Evolutionary conservation across 176 grass and related monocot species (phyloP), one percentile per base, ranked within the genome.

Genomic region (Aegilops sharonensis): DNA sequence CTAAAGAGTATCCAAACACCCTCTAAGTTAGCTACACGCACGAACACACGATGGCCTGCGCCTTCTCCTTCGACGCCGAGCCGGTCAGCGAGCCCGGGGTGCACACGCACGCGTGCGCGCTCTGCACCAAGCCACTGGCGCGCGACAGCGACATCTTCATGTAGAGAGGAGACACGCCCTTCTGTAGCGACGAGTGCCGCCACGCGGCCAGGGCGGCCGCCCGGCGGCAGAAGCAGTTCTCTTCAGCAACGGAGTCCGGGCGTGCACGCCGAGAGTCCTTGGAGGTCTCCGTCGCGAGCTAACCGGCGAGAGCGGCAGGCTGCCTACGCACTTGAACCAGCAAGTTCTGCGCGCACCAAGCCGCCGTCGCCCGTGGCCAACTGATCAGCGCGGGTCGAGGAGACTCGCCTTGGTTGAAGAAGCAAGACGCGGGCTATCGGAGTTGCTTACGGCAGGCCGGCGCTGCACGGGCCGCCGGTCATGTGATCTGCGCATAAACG

Each of bases 131-230:
- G 71, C 20, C 39, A 8, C 75, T 95, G 8, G 34, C 43, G 0
- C 78, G 79, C 3, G 69, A 95, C 84, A 61, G 77, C 86, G 90
- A 91, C 83, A 91, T 95, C 65, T 95, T 91, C 88, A 90, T 91
- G 90, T 91, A 91, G 84, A 87, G n/a, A 78, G 92, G 92, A 12
- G 92, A 91, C 61, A 94, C 84, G 0, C 92, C 92, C 40, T 94
- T 91, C 87, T 94, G 92, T 78, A 94, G 92, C 80, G 89, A 89
- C 74, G 92, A 91, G 52, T 94, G 89, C 56, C 82, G 90, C 0
- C 73, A 88, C 78, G 2, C 27, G 17, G 75, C 81, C 7, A 81
- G 6, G 37, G 21, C 43, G 14, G 72, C 45, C 43, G 25, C 42
- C 17, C 57, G 24, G 29, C 40, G 75, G 25, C 79, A 68, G 66